Evolutionary conservation across 257 asterid genomes (phyloP).

Genomic region (Fraxinus excelsior): DNA sequence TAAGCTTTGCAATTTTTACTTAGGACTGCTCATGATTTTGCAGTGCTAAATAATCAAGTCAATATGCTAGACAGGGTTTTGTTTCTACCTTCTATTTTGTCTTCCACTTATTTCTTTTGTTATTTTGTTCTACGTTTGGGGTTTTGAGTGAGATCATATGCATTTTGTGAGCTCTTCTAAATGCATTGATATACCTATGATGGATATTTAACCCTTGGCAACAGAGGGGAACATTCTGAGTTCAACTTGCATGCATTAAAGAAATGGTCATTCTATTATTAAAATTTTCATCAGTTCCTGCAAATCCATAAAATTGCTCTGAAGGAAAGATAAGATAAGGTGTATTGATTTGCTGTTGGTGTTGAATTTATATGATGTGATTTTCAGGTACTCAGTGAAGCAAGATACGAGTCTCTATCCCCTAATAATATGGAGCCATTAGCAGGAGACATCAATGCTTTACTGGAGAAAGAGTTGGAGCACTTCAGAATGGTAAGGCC

Average conservation of each 20-base stretch:
- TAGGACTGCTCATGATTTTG: no score
- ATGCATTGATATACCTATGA: neutral
- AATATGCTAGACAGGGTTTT: neutral
- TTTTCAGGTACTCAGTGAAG: constrained; percentile 51
- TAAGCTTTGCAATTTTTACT: no score
- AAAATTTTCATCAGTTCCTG: no score
- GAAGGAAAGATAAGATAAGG: neutral
- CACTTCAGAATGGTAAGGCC: constrained; percentile 58
- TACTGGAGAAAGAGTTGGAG: constrained; percentile 58
- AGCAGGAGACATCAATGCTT: constrained; percentile 32
- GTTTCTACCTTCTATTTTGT: neutral
- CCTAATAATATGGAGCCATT: constrained; percentile 25
- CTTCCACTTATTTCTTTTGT: neutral
- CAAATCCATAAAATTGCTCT: no score
- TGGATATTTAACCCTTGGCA: neutral
- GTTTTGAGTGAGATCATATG: neutral
- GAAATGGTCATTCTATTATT: neutral
- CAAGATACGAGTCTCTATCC: constrained; percentile 29
- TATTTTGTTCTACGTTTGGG: neutral
- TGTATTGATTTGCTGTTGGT: neutral
- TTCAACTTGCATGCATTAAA: neutral
- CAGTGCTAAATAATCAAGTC: no score
- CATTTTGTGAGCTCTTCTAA: neutral
- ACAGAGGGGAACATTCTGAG: neutral
- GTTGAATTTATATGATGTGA: constrained; percentile 23